Evolutionary conservation across 1,284 basidiomycete genomes (phyloP).

Genomic region (Waitea zeae): DNA sequence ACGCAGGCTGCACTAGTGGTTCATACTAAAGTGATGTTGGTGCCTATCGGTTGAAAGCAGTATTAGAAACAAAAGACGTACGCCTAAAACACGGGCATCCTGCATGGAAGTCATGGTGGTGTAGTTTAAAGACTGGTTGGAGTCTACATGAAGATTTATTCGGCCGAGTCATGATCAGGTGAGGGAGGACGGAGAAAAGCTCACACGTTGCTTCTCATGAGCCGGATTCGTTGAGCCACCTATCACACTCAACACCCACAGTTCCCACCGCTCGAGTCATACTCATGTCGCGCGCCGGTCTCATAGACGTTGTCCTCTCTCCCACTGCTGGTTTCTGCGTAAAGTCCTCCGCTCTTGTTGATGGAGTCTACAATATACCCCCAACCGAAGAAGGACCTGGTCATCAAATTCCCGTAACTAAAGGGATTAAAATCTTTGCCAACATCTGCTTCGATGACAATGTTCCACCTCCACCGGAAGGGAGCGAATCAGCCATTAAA

Average conservation of each 20-base stretch:
- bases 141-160: constrained; percentile 5
- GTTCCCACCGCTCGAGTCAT: neutral
- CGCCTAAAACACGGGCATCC: constrained; percentile 2
- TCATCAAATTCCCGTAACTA: neutral
- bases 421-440: neutral
- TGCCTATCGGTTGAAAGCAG: constrained; percentile 1
- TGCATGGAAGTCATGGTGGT: constrained; percentile 4
- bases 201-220: constrained; percentile 6
- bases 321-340: neutral
- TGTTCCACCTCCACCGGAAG: neutral
- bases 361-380: neutral
- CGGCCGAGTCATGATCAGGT: constrained; percentile 5
- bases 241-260: neutral
- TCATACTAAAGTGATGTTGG: constrained; percentile 85
- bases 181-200: constrained; percentile 3
- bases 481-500: neutral
- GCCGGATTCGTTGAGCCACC: neutral
- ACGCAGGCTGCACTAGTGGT: constrained; percentile 79
- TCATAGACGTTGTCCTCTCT: neutral
- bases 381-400: neutral
- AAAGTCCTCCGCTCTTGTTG: neutral
- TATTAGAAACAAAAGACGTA: constrained; percentile 4
- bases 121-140: constrained; percentile 2
- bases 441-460: neutral
- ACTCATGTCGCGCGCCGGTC: no score